Percentiles rank a stretch among this genome's conserved stretches.
These are phyloP conservation scores for Ustilaginoidea virens DNA, from an alignment of 2,329 filamentous ascomycete species.

Conservation along the genomic window DNA sequence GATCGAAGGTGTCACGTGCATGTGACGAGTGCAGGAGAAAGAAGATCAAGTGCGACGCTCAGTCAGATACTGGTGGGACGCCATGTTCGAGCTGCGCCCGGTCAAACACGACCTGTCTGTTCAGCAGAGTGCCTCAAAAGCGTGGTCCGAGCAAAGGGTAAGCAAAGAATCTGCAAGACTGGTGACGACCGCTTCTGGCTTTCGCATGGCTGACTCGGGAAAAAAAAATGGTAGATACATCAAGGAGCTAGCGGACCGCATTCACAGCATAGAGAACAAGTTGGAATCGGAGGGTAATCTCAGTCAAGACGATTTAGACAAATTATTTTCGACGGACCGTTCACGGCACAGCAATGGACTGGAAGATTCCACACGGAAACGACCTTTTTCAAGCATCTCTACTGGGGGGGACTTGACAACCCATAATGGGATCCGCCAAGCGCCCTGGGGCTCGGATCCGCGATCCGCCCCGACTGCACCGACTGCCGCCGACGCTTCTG, in stretches of 20 bases:
- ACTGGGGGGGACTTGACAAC: constrained; percentile 23
- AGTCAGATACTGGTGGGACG: constrained; percentile 54
- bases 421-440: constrained; percentile 24
- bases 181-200: no score
- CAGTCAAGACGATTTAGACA: constrained; percentile 31
- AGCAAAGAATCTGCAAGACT: constrained; percentile 23
- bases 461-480: constrained; percentile 27
- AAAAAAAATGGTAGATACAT: constrained; percentile 52
- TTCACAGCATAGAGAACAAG: constrained; percentile 70
- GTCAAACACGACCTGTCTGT: constrained; percentile 62
- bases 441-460: constrained; percentile 31
- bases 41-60: constrained; percentile 79
- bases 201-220: no score
- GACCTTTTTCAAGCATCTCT: constrained; percentile 33
- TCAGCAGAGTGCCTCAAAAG: constrained; percentile 79
- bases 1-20: constrained; percentile 74
- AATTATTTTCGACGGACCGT: constrained; percentile 20
- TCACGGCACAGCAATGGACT: constrained; percentile 13
- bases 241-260: constrained; percentile 75
- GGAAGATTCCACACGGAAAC: constrained; percentile 23
- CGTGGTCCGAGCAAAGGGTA: constrained; percentile 80
- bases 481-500: constrained; percentile 17
- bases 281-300: constrained; percentile 37
- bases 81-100: constrained; percentile 72
- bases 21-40: constrained; percentile 83